Evolutionary conservation across 495 filamentous ascomycete genomes (phyloP).

Genomic region (Talaromyces nanjingensis): DNA sequence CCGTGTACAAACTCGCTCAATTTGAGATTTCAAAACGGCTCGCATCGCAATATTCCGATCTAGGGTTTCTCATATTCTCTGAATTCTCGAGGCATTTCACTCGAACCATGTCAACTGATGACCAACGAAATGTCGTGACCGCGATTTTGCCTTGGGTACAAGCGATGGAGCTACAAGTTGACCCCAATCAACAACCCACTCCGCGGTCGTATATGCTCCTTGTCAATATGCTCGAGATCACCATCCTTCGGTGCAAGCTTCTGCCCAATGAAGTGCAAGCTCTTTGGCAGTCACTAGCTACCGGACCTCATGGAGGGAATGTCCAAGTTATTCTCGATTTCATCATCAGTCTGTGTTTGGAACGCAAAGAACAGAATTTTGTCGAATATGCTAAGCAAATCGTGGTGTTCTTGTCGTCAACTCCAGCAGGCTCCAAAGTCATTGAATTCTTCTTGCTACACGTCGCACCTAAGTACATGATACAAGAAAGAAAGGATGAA

Average conservation of each 20-base stretch:
- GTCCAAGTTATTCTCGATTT: constrained; percentile 92
- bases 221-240: constrained; percentile 93
- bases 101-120: constrained; percentile 68
- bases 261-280: constrained; percentile 96
- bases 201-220: constrained; percentile 90
- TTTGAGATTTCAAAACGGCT: constrained; percentile 91
- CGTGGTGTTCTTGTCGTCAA: constrained; percentile 89
- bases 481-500: constrained; percentile 72
- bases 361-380: constrained; percentile 93
- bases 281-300: constrained; percentile 93
- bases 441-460: constrained; percentile 89
- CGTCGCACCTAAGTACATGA: constrained; percentile 85
- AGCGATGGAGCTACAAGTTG: constrained; percentile 85
- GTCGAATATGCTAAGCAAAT: constrained; percentile 97
- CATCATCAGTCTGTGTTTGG: constrained; percentile 86
- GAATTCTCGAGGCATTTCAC: constrained; percentile 84
- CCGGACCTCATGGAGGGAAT: constrained; percentile 89
- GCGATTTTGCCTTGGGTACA: constrained; percentile 96
- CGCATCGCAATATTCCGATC: constrained; percentile 78
- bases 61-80: constrained; percentile 90
- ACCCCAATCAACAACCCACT: constrained; percentile 86
- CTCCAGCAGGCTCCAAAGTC: constrained; percentile 83
- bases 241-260: constrained; percentile 78
- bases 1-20: constrained; percentile 93
- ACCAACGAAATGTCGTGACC: constrained; percentile 88